Evolutionary conservation across 768 basidiomycete genomes (phyloP).

Genomic region (Rhodotorula kratochvilovae): DNA sequence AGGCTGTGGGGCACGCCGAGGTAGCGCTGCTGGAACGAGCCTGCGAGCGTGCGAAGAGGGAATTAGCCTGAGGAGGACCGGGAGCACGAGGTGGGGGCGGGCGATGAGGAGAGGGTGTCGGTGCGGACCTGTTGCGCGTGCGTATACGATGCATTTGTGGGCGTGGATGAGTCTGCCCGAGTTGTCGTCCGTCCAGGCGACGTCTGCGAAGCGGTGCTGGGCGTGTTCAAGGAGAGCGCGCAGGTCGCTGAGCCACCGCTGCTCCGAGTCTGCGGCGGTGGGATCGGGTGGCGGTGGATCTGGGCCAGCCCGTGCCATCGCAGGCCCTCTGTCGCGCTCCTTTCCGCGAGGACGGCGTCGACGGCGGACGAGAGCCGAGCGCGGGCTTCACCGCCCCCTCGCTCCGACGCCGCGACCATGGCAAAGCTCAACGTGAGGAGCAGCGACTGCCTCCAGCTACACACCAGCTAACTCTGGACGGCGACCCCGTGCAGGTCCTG

Average conservation of each 20-base stretch:
- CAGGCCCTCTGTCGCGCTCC: background rate
- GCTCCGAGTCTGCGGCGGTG: constrained; percentile 7
- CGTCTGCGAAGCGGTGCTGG: constrained; percentile 83
- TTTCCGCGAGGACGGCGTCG: background rate
- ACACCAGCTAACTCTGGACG: no score
- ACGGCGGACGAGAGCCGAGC: background rate
- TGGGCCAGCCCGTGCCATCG: background rate
- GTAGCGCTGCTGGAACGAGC: constrained; percentile 35
- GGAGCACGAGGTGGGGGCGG: background rate
- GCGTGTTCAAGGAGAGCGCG: constrained; percentile 69
- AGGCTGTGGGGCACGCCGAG: constrained; percentile 18
- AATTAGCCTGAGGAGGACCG: background rate
- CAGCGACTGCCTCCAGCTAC: background rate
- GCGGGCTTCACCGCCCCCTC: background rate
- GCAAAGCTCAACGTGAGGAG: constrained; percentile 26
- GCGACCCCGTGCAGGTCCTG: constrained; percentile 52
- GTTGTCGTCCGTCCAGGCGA: constrained; percentile 72
- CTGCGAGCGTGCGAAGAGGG: background rate
- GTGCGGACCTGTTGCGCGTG: constrained; percentile 24
- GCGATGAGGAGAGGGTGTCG: background rate
- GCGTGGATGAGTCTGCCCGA: background rate
- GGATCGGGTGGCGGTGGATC: background rate
- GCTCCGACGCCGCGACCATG: constrained; percentile 1
- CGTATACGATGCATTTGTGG: constrained; percentile 36
- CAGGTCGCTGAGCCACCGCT: constrained; percentile 75